These are phyloP conservation scores for Clonostachys byssicola DNA, from an alignment of 2,329 filamentous ascomycete genomes.

Conservation along the genomic window DNA sequence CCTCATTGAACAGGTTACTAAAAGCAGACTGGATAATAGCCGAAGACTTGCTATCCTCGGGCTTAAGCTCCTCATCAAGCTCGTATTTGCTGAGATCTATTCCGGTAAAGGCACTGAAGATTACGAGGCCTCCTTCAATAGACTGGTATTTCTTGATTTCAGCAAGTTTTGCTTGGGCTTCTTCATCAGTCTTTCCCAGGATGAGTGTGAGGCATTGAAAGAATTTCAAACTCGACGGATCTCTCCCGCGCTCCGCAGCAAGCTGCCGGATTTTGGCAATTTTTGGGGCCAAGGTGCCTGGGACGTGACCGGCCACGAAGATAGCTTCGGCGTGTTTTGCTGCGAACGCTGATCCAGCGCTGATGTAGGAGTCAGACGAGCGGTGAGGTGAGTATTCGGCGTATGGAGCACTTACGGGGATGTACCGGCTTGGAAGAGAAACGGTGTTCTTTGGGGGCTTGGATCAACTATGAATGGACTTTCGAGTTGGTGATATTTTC, in stretches of 20 bases:
- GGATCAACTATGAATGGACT: slow-evolving; percentile 53
- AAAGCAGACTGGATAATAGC: slow-evolving; percentile 26
- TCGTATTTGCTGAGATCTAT: slow-evolving; percentile 57
- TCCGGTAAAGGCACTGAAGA: slow-evolving; percentile 66
- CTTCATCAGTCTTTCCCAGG: slow-evolving; percentile 54
- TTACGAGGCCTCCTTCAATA: slow-evolving; percentile 56
- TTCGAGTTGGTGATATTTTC: slow-evolving; percentile 49
- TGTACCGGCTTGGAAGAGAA: slow-evolving; percentile 58
- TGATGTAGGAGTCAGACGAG: slow-evolving; percentile 23
- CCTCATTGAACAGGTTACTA: slow-evolving; percentile 4
- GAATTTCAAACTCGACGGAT: slow-evolving; percentile 53
- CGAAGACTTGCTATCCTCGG: slow-evolving; percentile 55
- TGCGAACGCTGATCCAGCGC: slow-evolving; percentile 50
- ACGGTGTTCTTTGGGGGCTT: slow-evolving; percentile 53
- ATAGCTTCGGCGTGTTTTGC: slow-evolving; percentile 58
- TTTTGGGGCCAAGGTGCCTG: slow-evolving; percentile 13
- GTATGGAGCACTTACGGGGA: slow-evolving; percentile 16
- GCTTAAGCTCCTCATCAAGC: slow-evolving; percentile 59
- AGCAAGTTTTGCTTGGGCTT: slow-evolving; percentile 43
- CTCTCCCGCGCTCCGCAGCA: slow-evolving; percentile 21
- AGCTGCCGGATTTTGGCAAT: slow-evolving; percentile 18
- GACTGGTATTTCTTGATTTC: slow-evolving; percentile 52
- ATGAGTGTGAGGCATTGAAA: slow-evolving; percentile 52
- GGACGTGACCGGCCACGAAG: slow-evolving; percentile 47
- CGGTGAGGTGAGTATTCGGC: background rate